Evolutionary conservation across 345 rosid species (phyloP), one percentile per base, ranked within the genome.

Genomic region (Aethionema arabicum): DNA sequence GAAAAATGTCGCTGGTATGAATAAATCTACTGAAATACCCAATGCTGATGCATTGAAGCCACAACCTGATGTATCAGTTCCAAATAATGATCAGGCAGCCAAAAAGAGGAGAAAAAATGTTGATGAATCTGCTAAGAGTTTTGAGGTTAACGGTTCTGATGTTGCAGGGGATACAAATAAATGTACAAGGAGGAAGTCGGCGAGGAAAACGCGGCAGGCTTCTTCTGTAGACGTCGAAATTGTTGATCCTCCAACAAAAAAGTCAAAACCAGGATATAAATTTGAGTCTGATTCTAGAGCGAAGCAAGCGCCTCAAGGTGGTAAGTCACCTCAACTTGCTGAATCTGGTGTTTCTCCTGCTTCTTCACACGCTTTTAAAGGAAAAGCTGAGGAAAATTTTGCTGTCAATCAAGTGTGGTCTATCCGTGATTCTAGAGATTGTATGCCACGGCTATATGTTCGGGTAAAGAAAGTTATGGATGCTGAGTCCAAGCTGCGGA

Each of bases 361-460:
- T 41, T 44, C 68, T 72, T 64, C 32, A 27, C 70, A 66, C 66
- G 39, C 36, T 32, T n/a, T 27, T 35, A n/a, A 58, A 63, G 66
- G 67, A 35, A 72, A 63, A 46, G 48, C 55, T 62, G 59, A 63
- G 51, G 35, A 48, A 56, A 68, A 47, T 63, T 80, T 92, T 82
- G 63, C 81, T 57, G 83, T 72, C 58, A 67, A 77, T 74, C 91
- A 86, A 73, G 45, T 86, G 30, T 92, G 98, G 98, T 95, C 98
- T 58, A 43, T 69, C 72, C 79, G 79, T 77, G 98, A 91, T 79
- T 5, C 77, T 32, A 14, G 65, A 36, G 98, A 88, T 72, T 76
- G 85, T 73, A 82, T 91, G 98, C 98, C 98, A 4, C 79, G 98
- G 65, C 83, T 63, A 65, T 86, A 88, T 79, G 98, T 83, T 37